These are phyloP conservation scores for Populus hybrid DNA, from an alignment of 441 rosid genomes.

Conservation along the genomic window DNA sequence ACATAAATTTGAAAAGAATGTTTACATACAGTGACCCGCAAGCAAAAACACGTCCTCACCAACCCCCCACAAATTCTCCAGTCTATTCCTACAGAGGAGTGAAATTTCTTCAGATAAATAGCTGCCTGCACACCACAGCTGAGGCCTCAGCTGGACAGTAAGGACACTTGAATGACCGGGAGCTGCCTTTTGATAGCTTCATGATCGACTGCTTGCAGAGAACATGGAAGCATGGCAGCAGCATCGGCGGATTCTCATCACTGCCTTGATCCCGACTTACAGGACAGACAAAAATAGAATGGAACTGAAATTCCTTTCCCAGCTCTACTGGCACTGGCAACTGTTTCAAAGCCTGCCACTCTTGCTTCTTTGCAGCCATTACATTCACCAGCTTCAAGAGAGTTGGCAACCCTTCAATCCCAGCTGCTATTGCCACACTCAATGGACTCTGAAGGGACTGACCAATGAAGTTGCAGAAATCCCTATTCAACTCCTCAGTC, in stretches of 20 bases:
- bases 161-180: conserved; percentile 50
- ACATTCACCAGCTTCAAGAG: conserved; percentile 57
- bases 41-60: neutral
- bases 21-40: conserved; percentile 11
- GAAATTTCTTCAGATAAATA: conserved; percentile 30
- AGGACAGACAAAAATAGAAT: conserved; percentile 54
- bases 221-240: conserved; percentile 58
- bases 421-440: conserved; percentile 42
- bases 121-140: conserved; percentile 40
- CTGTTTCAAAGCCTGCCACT: conserved; percentile 56
- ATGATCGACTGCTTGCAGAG: conserved; percentile 55
- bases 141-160: conserved; percentile 46
- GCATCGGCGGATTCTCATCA: conserved; percentile 65
- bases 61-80: neutral
- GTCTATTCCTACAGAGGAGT: neutral
- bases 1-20: conserved; percentile 16
- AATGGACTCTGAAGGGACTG: conserved; percentile 45
- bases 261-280: conserved; percentile 53
- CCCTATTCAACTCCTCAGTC: conserved; percentile 40
- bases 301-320: conserved; percentile 17
- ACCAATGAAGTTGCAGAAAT: conserved; percentile 48
- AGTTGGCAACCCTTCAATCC: conserved; percentile 51
- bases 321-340: conserved; percentile 53
- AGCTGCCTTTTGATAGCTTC: conserved; percentile 42
- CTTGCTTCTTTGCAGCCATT: conserved; percentile 57